phyloP scores from a whole-genome alignment of 176 grass and related monocot genomes.

The Leersia perrieri region DNA sequence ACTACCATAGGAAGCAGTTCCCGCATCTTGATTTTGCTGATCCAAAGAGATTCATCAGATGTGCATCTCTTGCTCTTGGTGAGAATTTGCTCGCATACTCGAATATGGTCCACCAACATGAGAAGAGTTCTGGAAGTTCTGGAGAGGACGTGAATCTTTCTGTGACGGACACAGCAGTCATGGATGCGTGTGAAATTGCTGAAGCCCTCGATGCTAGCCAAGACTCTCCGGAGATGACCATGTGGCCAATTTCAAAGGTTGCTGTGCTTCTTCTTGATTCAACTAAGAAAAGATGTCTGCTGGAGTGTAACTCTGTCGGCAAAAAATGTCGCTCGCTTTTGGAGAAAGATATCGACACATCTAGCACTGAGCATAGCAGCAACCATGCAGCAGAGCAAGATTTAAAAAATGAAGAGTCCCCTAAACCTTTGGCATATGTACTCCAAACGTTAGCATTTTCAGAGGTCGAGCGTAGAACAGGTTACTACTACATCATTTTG shows the following conservation, averaged over 20 bases:
- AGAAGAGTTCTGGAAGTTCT: background rate
- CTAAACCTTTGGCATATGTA: background rate
- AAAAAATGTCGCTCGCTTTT: constrained; percentile 55
- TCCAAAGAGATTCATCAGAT: constrained; percentile 32
- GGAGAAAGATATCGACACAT: constrained; percentile 47
- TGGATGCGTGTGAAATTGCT: constrained; percentile 57
- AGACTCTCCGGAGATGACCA: constrained; percentile 16
- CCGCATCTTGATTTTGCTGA: constrained; percentile 39
- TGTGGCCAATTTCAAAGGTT: constrained; percentile 61
- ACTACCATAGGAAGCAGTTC: constrained; percentile 66
- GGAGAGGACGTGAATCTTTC: constrained; percentile 27
- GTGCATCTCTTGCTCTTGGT: constrained; percentile 28
- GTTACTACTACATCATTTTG: constrained; percentile 30
- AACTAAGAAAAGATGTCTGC: constrained; percentile 47
- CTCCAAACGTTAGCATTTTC: constrained; percentile 53
- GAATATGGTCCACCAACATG: constrained; percentile 24
- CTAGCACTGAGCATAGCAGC: background rate
- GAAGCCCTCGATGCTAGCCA: constrained; percentile 34
- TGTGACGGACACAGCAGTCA: constrained; percentile 35
- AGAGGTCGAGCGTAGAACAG: constrained; percentile 55
- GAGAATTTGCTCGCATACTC: constrained; percentile 31
- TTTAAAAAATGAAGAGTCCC: background rate
- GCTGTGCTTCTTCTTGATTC: constrained; percentile 52
- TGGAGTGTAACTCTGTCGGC: constrained; percentile 41
- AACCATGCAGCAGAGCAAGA: constrained; percentile 1